phyloP scores from a whole-genome alignment of 1,284 basidiomycete species.

The Sparassis latifolia region DNA sequence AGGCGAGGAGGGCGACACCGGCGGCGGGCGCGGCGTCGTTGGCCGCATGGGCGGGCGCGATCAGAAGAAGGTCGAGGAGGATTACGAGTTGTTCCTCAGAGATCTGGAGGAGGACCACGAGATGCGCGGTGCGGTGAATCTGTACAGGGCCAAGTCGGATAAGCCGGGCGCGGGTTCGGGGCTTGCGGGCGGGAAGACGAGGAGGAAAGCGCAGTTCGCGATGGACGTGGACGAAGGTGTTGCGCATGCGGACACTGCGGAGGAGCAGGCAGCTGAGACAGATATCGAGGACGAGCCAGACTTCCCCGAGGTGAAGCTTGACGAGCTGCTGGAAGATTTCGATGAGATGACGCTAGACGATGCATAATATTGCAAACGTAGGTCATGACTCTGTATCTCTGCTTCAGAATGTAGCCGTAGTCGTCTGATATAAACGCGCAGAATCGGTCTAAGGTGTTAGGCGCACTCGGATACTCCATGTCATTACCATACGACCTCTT shows the following conservation, averaged over 20 bases:
- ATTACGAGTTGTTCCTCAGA: slow-evolving; percentile 94
- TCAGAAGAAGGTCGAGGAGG: slow-evolving; percentile 90
- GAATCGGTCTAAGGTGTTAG: too few species aligned
- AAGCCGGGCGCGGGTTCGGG: slow-evolving; percentile 42
- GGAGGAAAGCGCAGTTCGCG: slow-evolving; percentile 45
- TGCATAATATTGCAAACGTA: slow-evolving; percentile 2
- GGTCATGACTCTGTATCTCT: neutral
- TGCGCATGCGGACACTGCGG: slow-evolving; percentile 21
- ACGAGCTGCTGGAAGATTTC: slow-evolving; percentile 90
- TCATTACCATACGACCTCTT: slow-evolving; percentile 11
- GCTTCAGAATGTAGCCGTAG: slow-evolving; percentile 4
- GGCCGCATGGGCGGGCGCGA: slow-evolving; percentile 89
- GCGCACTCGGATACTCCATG: neutral
- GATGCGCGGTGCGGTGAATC: slow-evolving; percentile 82
- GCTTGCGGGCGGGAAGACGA: slow-evolving; percentile 41
- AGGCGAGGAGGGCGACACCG: slow-evolving; percentile 76
- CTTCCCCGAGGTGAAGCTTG: slow-evolving; percentile 83
- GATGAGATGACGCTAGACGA: slow-evolving; percentile 73
- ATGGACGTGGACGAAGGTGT: slow-evolving; percentile 68
- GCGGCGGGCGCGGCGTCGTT: slow-evolving; percentile 74
- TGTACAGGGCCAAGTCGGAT: slow-evolving; percentile 70
- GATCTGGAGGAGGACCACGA: slow-evolving; percentile 97
- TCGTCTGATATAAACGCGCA: neutral
- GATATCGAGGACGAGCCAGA: slow-evolving; percentile 77
- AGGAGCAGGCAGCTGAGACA: slow-evolving; percentile 25